Evolutionary conservation across 179 eudicot species (phyloP).

Genomic region (Patellifolia procumbens): DNA sequence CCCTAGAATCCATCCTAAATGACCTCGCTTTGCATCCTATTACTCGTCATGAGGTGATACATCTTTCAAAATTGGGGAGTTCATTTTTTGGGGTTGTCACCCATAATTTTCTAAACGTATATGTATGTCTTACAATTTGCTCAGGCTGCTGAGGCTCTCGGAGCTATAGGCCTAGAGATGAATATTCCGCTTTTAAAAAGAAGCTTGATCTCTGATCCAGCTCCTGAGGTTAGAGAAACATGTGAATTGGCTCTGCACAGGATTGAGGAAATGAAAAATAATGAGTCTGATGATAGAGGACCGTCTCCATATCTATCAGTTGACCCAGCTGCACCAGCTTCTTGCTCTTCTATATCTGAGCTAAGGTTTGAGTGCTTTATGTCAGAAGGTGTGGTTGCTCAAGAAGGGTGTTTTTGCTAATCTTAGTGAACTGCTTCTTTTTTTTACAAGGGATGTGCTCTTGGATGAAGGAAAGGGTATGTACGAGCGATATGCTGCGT

Average conservation of each 20-base stretch:
- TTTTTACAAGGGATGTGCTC: slow-evolving; percentile 55
- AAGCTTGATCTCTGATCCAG: slow-evolving; percentile 85
- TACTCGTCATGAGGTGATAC: slow-evolving; percentile 84
- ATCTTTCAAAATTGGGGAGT: neutral
- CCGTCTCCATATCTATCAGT: slow-evolving; percentile 84
- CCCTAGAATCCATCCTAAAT: slow-evolving; percentile 71
- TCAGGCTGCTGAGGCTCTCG: slow-evolving; percentile 99
- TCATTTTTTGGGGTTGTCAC: neutral
- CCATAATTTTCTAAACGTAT: slow-evolving; percentile 1
- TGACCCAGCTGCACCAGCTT: slow-evolving; percentile 89
- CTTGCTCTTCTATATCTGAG: slow-evolving; percentile 63
- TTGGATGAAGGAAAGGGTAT: slow-evolving; percentile 75
- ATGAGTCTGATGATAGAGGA: slow-evolving; percentile 29
- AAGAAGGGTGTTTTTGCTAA: slow-evolving; percentile 7
- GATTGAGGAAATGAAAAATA: slow-evolving; percentile 62
- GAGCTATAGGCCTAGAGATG: slow-evolving; percentile 77
- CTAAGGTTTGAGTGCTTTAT: slow-evolving; percentile 56
- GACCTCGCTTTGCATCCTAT: slow-evolving; percentile 92
- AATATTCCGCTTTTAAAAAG: slow-evolving; percentile 57
- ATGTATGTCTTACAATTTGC: neutral
- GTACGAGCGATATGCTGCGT: slow-evolving; percentile 88
- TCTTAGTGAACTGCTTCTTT: slow-evolving; percentile 1
- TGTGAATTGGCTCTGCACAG: slow-evolving; percentile 92
- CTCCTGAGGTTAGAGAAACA: slow-evolving; percentile 92
- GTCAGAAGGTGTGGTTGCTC: neutral